phyloP scores from a whole-genome alignment of 345 rosid species.

The sweet orange (Citrus sinensis) region DNA sequence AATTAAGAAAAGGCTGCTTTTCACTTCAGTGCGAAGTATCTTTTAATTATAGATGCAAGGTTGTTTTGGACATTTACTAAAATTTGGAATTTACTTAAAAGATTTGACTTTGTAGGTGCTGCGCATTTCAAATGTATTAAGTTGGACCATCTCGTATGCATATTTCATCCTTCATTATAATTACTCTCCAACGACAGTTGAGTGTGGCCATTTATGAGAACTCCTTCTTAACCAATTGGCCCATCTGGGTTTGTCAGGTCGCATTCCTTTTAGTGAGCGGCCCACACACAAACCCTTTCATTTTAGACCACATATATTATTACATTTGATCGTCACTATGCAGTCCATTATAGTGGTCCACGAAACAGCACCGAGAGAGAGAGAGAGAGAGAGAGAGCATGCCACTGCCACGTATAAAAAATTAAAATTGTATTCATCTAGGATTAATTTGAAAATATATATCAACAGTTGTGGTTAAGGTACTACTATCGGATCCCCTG shows the following conservation, averaged over 20 bases:
- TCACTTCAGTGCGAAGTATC: no score
- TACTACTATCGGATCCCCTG: no score
- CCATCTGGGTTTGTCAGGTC: conserved; percentile 15
- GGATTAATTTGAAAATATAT: no score
- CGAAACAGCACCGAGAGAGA: not conserved
- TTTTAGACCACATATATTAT: conserved; percentile 5
- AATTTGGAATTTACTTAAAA: not conserved
- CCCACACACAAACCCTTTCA: not conserved
- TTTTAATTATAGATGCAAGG: not conserved
- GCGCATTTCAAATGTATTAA: not conserved
- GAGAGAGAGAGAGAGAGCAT: not conserved
- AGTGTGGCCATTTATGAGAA: not conserved
- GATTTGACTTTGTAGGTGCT: not conserved
- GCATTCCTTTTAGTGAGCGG: conserved; percentile 11
- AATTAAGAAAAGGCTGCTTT: no score
- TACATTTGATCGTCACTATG: not conserved
- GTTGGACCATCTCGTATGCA: not conserved
- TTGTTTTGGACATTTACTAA: not conserved
- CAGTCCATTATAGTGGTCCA: conserved; percentile 16
- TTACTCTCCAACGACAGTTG: not conserved
- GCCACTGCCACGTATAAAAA: not conserved
- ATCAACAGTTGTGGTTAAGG: not conserved
- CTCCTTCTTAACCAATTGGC: conserved; percentile 18
- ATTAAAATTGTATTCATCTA: not conserved
- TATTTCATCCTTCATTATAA: not conserved